Evolutionary conservation across 2,329 filamentous ascomycete genomes (phyloP), one percentile per base, ranked within the genome.

Genomic region (Hypoxylon sp.): DNA sequence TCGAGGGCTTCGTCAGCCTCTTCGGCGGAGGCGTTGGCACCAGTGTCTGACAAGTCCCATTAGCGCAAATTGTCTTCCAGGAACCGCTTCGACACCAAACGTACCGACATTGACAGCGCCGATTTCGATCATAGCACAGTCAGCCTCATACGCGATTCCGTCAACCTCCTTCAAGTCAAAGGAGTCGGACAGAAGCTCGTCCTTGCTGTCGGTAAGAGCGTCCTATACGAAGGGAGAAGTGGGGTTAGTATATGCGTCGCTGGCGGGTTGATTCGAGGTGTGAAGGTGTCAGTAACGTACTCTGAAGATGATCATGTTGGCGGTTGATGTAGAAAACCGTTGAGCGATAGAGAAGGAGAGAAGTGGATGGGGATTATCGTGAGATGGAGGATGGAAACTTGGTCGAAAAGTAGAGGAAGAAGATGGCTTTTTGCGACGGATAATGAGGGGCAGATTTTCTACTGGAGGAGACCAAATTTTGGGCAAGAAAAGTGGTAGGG

Each of bases 171-270:
- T 93, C 78, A 96, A 80, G 73, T 93, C 85, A 84, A 90, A 97
- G 73, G 91, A 95, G 84, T 98, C 94, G 76, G 95, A 96, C 89
- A 98, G 89, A 80, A 99, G 87, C 90, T 99, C 95, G 84, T 97
- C 94, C 68, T 73, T 70, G 60, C 56, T 59, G 71, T 84, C 92
- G 81, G 88, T 91, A 81, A 97, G 79, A 74, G 95, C 82, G 79
- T 99, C 95, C 95, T 99, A 75, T 65, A 51, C 41, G 52, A 49
- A 64, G 70, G 41, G 62, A 34, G 65, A 37, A 37, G 19, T 32
- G 15, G 37, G n/a, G 22, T 59, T 48, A 62, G 55, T 47, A 65
- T 6, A 50, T 44, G 37, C 37, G 37, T 41, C 37, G 37, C 37
- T 8, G 17, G n/a, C 3, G 37, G 37, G 15, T 8, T 19, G 37